Evolutionary conservation across 306 rosid species (phyloP).

Genomic region (Lathyrus oleraceus): DNA sequence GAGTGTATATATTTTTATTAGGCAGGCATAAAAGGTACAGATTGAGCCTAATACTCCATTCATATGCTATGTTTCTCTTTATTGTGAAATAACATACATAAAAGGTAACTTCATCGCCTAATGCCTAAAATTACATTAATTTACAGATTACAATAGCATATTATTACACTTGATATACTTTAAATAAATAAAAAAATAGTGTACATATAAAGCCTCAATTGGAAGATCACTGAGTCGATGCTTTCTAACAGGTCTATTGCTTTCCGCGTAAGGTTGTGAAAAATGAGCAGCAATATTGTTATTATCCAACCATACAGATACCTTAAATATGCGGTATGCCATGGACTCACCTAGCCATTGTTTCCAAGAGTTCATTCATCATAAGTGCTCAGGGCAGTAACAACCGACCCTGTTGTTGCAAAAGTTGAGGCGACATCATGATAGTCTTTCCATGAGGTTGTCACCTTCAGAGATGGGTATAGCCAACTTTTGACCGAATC

Average conservation of each 20-base stretch:
- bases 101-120: conserved; percentile 27
- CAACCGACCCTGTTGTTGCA: conserved; percentile 80
- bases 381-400: conserved; percentile 77
- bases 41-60: too few relatives aligned
- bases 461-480: conserved; percentile 79
- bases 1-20: too few relatives aligned
- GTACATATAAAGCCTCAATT: conserved; percentile 17
- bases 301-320: conserved; percentile 12
- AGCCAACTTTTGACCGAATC: conserved; percentile 83
- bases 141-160: conserved; percentile 34
- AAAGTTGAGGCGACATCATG: conserved; percentile 78
- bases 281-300: conserved; percentile 29
- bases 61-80: background rate
- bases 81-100: conserved; percentile 3
- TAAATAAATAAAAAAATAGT: background rate
- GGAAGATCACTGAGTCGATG: conserved; percentile 14
- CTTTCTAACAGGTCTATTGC: conserved; percentile 32
- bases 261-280: conserved; percentile 16
- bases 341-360: conserved; percentile 39
- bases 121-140: conserved; percentile 34
- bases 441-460: conserved; percentile 88
- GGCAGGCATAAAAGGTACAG: too few relatives aligned
- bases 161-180: background rate
- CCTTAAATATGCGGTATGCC: conserved; percentile 13
- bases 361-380: conserved; percentile 52